Evolutionary conservation across 129 eudicot species (phyloP), one percentile per base, ranked within the genome.

Genomic region (Chrysanthemum makinoi): DNA sequence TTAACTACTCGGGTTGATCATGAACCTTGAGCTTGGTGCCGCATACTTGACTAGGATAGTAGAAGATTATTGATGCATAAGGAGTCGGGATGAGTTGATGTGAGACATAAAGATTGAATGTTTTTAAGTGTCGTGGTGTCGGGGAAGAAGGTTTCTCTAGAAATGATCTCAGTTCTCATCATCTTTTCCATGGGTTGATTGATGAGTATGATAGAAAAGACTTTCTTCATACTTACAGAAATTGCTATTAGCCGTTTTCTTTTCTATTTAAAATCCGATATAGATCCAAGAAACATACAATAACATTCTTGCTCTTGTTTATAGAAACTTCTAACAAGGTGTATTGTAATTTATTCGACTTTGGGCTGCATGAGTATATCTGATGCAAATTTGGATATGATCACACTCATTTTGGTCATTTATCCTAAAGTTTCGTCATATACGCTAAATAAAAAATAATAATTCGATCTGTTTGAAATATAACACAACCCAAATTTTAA

Each of bases 111-210:
- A 58, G 35, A 10, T 22, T 22, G 33, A 22, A 58, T 9, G 13
- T 58, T 58, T 20, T 58, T 22, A 22, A 20, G 33, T 22, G 35
- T 10, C 9, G 64, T 19, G 64, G 35, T 58, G 64, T 58, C 10
- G 14, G 64, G 35, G 39, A 58, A 58, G 64, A 58, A 6, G 64
- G 64, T 59, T 11, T 59, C 65, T 9, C n/a, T 59, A 10, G 39
- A 24, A 10, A 59, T 10, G 6, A 59, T 59, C 6, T 59, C 26
- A 17, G 19, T 6, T 4, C 10, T 6, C 44, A 35, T 35, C 8
- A 30, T 30, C 35, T 30, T 28, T 4, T 30, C 35, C 35, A 30
- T 3, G 35, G 35, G 35, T 4, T 30, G 35, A 30, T 30, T 30
- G 35, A 30, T 30, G 35, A 30, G 3, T 6, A 30, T 30, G 35